Evolutionary conservation across 768 basidiomycete species (phyloP), one percentile per base, ranked within the genome.

Genomic region (Collybia nuda): DNA sequence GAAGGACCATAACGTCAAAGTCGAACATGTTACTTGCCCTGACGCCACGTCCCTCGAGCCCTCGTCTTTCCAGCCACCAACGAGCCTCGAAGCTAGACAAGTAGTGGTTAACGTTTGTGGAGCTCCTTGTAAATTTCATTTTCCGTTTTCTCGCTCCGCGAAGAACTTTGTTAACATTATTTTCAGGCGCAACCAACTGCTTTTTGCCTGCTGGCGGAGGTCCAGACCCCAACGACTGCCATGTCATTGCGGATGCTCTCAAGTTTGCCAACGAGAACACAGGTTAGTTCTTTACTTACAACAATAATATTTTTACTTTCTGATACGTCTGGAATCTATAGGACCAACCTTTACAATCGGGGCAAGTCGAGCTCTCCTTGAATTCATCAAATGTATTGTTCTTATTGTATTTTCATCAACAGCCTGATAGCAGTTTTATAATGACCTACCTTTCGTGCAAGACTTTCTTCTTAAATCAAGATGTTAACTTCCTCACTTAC

Each of bases 391-490:
- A 19, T 24, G 22, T 35, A 21, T 37, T 39, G 9, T 32, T 48
- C 37, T 55, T 38, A 7, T 26, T 26, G 32, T 14, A 21, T 23
- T 8, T 36, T 15, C 7, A 22, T 17, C 32, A 11, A 8, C 48
- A 65, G 69, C 60, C 60, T 44, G 71, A 71, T 47, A 71, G 73
- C 55, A 67, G 67, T 7, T 58, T 76, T 38, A 61, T 65, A 14
- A 68, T 80, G 73, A 59, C 67, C 19, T 80, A 68, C 58, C 44
- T 60, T 14, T 70, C 62, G 54, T 80, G 77, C 66, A 59, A 67
- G 54, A 69, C 75, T 14, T 79, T 78, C 67, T 75, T 80, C 61
- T 61, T 75, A 32, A 78, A 80, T 59, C 79, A 79, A 57, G 73
- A 73, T 44, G 51, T 61, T 51, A 61, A 48, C 23, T 54, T 63